A percentile compares a stretch with the other conserved stretches of the same genome.
phyloP scores from a whole-genome alignment of 2,329 filamentous ascomycete genomes.

The Ilyonectria destructans region DNA sequence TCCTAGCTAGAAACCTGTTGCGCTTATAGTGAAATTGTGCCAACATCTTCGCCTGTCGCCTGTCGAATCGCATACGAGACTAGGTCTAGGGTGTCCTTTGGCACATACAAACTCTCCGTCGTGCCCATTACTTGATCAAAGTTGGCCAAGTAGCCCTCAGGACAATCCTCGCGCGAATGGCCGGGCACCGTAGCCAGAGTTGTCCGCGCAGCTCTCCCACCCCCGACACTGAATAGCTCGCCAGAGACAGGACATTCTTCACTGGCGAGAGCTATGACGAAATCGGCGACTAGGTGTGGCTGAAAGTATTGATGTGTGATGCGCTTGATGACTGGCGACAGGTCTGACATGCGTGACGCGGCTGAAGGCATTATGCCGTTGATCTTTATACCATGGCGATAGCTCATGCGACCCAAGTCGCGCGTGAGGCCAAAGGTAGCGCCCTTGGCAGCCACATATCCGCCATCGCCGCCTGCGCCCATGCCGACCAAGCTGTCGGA shows the following conservation, averaged over 20 bases:
- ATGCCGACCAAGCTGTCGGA: conserved; percentile 41
- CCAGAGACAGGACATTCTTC: conserved; percentile 43
- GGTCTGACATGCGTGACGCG: conserved; percentile 40
- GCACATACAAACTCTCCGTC: conserved; percentile 36
- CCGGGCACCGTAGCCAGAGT: conserved; percentile 41
- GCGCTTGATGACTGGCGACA: conserved; percentile 36
- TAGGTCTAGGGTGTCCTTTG: conserved; percentile 38
- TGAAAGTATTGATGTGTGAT: conserved; percentile 40
- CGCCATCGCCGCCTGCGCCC: conserved; percentile 39
- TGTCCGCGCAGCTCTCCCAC: conserved; percentile 35
- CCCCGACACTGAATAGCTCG: conserved; percentile 34
- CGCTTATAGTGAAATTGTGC: neutral
- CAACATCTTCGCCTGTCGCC: conserved; percentile 28
- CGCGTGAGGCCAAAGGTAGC: conserved; percentile 30
- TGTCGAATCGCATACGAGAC: conserved; percentile 33
- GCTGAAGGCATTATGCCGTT: conserved; percentile 40
- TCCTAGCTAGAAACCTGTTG: too few species aligned
- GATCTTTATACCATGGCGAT: conserved; percentile 36
- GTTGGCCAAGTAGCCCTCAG: conserved; percentile 37
- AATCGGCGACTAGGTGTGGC: conserved; percentile 23
- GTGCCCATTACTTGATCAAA: conserved; percentile 37
- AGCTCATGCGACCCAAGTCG: conserved; percentile 34
- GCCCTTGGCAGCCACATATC: conserved; percentile 35
- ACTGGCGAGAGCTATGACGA: conserved; percentile 35
- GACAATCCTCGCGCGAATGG: conserved; percentile 24